Evolutionary conservation across 257 asterid genomes (phyloP).

Genomic region (Thymus mandschuricus): DNA sequence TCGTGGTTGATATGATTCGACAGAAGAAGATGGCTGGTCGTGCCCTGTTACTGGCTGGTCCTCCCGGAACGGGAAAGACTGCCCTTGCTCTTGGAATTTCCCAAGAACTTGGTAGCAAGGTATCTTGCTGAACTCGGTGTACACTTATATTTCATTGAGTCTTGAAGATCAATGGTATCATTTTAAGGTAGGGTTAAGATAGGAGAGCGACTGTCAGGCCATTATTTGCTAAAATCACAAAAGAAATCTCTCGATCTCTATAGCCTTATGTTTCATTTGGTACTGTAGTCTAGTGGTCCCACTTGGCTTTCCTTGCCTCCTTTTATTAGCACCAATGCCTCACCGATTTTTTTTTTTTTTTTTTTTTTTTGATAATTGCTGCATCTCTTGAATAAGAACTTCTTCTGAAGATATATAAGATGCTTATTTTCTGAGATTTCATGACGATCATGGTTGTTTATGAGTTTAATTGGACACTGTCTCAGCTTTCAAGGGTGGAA

Average conservation of each 20-base stretch:
- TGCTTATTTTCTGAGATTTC: not conserved
- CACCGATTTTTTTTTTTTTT: too few species aligned
- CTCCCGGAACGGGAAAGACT: constrained; percentile 98
- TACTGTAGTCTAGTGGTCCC: not conserved
- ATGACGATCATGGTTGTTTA: not conserved
- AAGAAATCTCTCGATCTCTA: not conserved
- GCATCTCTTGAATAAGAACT: not conserved
- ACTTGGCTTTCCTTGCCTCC: not conserved
- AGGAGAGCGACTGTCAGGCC: not conserved
- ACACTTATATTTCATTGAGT: not conserved
- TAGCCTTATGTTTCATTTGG: not conserved
- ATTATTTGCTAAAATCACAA: not conserved
- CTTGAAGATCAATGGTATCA: not conserved
- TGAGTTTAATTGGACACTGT: not conserved
- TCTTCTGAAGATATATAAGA: not conserved
- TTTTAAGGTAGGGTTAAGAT: not conserved
- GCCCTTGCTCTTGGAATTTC: constrained; percentile 95
- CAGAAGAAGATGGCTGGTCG: constrained; percentile 98
- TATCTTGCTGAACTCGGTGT: constrained; percentile 25
- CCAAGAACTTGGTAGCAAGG: constrained; percentile 99
- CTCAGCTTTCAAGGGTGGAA: not conserved
- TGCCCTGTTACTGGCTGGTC: constrained; percentile 89
- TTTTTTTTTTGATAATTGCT: not conserved
- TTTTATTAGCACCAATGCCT: too few species aligned
- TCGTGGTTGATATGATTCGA: constrained; percentile 94